Conservation (phyloP, 2,329 filamentous ascomycete species). For the Periconia macrospinosa region DNA sequence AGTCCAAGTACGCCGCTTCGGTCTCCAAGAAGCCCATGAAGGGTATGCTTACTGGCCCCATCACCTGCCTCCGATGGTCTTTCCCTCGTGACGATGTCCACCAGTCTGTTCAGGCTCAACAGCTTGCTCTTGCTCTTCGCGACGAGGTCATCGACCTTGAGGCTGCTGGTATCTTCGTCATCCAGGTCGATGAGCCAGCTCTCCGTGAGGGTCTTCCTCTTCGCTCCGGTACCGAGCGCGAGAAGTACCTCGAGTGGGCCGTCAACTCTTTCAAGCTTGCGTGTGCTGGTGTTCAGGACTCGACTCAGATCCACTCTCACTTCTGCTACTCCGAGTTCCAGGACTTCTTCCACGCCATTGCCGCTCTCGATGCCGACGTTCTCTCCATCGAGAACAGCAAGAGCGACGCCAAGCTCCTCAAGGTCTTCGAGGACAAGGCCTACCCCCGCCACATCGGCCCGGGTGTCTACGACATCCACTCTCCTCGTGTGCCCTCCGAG, state of each 20-base stretch:
- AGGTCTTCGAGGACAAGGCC: slow-evolving; percentile 95
- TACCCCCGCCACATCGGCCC: slow-evolving; percentile 98
- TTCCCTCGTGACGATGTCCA: slow-evolving; percentile 99
- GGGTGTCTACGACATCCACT: slow-evolving; percentile 99
- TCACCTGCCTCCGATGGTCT: slow-evolving; percentile 98
- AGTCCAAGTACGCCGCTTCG: slow-evolving; percentile 97
- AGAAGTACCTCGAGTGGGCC: slow-evolving; percentile 95
- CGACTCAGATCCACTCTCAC: slow-evolving; percentile 99
- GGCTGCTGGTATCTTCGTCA: slow-evolving; percentile 93
- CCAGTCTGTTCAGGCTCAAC: slow-evolving; percentile 98
- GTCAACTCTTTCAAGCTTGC: slow-evolving; percentile 98
- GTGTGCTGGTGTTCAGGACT: slow-evolving; percentile 89
- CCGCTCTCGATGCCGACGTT: slow-evolving; percentile 95
- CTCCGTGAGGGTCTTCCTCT: slow-evolving; percentile 99
- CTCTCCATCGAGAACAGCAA: slow-evolving; percentile 99
- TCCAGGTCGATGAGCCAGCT: slow-evolving; percentile 98
- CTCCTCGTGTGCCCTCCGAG: slow-evolving; percentile 92
- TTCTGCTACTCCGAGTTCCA: slow-evolving; percentile 99
- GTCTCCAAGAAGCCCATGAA: slow-evolving; percentile 99
- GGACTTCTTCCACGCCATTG: slow-evolving; percentile 99
- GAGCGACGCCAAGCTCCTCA: slow-evolving; percentile 98
- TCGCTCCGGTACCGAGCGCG: slow-evolving; percentile 88
- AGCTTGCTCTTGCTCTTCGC: slow-evolving; percentile 96
- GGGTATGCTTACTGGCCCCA: slow-evolving; percentile 99
- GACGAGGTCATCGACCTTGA: slow-evolving; percentile 99